These are phyloP conservation scores for Russula compacta DNA, from an alignment of 768 basidiomycete species.

Conservation along the genomic window DNA sequence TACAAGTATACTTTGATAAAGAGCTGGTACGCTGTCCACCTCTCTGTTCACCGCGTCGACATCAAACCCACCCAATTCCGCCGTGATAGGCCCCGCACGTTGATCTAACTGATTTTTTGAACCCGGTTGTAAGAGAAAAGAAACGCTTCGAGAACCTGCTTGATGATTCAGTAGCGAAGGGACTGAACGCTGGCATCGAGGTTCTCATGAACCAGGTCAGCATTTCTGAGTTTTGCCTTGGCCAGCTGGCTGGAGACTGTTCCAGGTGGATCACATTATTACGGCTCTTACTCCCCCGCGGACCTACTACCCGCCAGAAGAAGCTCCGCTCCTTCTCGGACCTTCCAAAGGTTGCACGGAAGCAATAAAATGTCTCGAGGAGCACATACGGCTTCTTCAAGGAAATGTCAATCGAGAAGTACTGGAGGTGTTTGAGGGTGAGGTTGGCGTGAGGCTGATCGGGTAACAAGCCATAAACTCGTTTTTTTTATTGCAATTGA, in stretches of 20 bases:
- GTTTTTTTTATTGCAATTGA: conserved; percentile 1
- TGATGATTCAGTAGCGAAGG: conserved; percentile 89
- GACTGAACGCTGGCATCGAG: conserved; percentile 91
- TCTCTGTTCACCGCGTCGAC: not conserved
- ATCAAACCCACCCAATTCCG: not conserved
- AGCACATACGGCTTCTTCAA: conserved; percentile 83
- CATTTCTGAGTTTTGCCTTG: not conserved
- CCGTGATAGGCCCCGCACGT: conserved; percentile 65
- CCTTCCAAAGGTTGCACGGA: conserved; percentile 85
- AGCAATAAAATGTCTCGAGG: conserved; percentile 80
- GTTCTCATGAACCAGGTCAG: conserved; percentile 88
- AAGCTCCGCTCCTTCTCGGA: conserved; percentile 66
- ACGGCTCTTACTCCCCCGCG: conserved; percentile 69
- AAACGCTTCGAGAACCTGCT: conserved; percentile 89
- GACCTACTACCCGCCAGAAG: conserved; percentile 87
- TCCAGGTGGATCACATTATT: conserved; percentile 89
- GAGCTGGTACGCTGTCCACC: conserved; percentile 55
- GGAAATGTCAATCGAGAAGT: conserved; percentile 96
- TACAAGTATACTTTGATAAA: conserved; percentile 97
- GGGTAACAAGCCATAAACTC: conserved; percentile 19
- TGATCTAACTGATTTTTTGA: conserved; percentile 88
- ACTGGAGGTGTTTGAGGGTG: conserved; percentile 95
- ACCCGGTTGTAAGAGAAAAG: conserved; percentile 89
- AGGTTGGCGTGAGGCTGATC: conserved; percentile 74
- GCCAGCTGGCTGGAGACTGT: not conserved